phyloP scores from a whole-genome alignment of 306 rosid genomes.

The Trifolium pratense region DNA sequence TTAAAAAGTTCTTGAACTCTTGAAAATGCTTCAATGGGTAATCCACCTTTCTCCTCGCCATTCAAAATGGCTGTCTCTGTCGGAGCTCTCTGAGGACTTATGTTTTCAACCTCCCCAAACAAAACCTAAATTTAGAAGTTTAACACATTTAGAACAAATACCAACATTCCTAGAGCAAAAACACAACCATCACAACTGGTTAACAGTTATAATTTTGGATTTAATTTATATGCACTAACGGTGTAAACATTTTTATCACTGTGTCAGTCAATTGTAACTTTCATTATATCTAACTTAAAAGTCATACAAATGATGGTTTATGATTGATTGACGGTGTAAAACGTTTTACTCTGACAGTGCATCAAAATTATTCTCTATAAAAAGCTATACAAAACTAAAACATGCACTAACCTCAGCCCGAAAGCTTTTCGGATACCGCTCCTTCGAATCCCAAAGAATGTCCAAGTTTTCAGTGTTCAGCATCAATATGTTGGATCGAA shows the following conservation, averaged over 20 bases:
- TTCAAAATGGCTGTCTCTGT: slow-evolving; percentile 62
- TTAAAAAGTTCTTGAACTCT: slow-evolving; percentile 95
- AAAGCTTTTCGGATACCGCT: slow-evolving; percentile 85
- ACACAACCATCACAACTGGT: slow-evolving; percentile 16
- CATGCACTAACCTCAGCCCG: slow-evolving; percentile 79
- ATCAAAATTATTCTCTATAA: neutral
- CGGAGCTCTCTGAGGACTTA: slow-evolving; percentile 79
- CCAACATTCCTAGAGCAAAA: slow-evolving; percentile 15
- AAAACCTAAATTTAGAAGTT: slow-evolving; percentile 66
- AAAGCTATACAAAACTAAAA: slow-evolving; percentile 33
- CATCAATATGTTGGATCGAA: slow-evolving; percentile 91
- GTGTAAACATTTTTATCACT: neutral
- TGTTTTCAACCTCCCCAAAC: slow-evolving; percentile 91
- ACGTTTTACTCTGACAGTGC: neutral
- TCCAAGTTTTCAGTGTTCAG: slow-evolving; percentile 85
- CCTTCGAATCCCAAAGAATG: slow-evolving; percentile 95
- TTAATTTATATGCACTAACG: neutral
- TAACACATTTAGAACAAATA: slow-evolving; percentile 41
- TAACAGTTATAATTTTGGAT: slow-evolving; percentile 14
- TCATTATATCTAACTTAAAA: neutral
- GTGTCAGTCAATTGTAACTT: neutral
- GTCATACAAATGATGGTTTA: neutral
- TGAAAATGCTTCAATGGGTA: slow-evolving; percentile 96
- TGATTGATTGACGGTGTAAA: neutral
- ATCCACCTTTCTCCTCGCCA: slow-evolving; percentile 96